Evolutionary conservation across 2,329 filamentous ascomycete genomes (phyloP).

Genomic region (Pleurostoma richardsiae): DNA sequence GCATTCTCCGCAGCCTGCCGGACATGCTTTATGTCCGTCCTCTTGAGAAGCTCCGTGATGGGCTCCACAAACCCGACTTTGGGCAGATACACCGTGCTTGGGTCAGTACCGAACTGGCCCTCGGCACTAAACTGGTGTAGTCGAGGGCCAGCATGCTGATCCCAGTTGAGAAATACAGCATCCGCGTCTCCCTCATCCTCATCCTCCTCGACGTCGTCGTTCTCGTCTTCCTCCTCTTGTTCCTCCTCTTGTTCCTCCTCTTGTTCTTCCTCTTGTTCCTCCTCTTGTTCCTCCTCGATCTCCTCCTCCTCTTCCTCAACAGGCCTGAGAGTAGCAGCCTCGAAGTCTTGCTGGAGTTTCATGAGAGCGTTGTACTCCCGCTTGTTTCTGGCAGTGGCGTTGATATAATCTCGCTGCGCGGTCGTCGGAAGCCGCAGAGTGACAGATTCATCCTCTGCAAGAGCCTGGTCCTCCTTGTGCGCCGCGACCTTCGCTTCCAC

Average conservation of each 20-base stretch:
- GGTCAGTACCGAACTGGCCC: slow-evolving; percentile 70
- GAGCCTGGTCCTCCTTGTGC: slow-evolving; percentile 35
- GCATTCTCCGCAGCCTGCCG: slow-evolving; percentile 63
- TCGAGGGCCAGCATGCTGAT: slow-evolving; percentile 34
- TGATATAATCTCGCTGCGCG: slow-evolving; percentile 35
- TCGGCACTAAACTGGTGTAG: slow-evolving; percentile 69
- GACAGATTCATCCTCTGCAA: slow-evolving; percentile 8
- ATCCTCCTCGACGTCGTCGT: slow-evolving; percentile 25
- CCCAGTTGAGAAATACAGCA: slow-evolving; percentile 16
- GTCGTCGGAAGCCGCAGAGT: slow-evolving; percentile 19
- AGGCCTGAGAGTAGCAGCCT: slow-evolving; percentile 29
- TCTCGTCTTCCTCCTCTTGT: slow-evolving; percentile 25
- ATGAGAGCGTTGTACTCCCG: slow-evolving; percentile 51
- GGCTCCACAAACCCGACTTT: slow-evolving; percentile 64
- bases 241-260: slow-evolving; percentile 25
- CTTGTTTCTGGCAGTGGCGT: slow-evolving; percentile 44
- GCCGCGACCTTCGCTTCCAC: slow-evolving; percentile 31
- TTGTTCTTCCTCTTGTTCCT: slow-evolving; percentile 22
- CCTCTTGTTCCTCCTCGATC: slow-evolving; percentile 28
- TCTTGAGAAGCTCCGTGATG: slow-evolving; percentile 61
- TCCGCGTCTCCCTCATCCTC: slow-evolving; percentile 22
- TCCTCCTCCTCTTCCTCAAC: slow-evolving; percentile 22
- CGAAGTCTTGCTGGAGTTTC: slow-evolving; percentile 54
- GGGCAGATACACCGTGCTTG: slow-evolving; percentile 72
- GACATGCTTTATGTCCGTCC: slow-evolving; percentile 70